Conservation (phyloP, 2,329 filamentous ascomycete genomes). For the Talaromyces islandicus region DNA sequence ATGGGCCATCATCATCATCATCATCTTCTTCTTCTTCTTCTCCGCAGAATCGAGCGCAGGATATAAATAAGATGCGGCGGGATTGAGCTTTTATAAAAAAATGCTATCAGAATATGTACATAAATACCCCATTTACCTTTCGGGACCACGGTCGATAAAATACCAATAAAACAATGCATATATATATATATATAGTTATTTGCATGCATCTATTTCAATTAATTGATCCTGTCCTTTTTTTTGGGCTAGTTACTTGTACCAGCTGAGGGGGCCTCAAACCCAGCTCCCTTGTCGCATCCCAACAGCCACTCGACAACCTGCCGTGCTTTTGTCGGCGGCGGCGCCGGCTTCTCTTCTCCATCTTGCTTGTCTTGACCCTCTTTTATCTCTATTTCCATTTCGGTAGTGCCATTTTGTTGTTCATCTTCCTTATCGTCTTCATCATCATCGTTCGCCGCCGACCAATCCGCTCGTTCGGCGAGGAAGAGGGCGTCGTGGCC, state of each 20-base stretch:
- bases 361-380: background rate
- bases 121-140: background rate
- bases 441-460: conserved; percentile 51
- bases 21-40: conserved; percentile 4
- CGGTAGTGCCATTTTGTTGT: conserved; percentile 11
- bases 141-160: background rate
- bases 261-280: conserved; percentile 22
- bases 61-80: background rate
- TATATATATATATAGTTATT: background rate
- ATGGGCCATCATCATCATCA: background rate
- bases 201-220: conserved; percentile 1
- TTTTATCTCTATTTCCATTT: conserved; percentile 15
- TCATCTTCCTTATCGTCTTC: conserved; percentile 16
- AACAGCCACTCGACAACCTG: conserved; percentile 39
- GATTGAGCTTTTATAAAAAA: background rate
- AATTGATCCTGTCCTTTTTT: conserved; percentile 12
- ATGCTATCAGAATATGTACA: background rate
- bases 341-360: background rate
- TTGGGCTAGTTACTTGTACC: conserved; percentile 14
- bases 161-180: background rate
- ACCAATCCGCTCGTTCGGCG: conserved; percentile 64
- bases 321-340: conserved; percentile 28
- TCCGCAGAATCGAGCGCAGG: background rate
- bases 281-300: conserved; percentile 30
- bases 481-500: conserved; percentile 76